phyloP scores from a whole-genome alignment of 2,329 filamentous ascomycete species.

The Aspergillus sp. region DNA sequence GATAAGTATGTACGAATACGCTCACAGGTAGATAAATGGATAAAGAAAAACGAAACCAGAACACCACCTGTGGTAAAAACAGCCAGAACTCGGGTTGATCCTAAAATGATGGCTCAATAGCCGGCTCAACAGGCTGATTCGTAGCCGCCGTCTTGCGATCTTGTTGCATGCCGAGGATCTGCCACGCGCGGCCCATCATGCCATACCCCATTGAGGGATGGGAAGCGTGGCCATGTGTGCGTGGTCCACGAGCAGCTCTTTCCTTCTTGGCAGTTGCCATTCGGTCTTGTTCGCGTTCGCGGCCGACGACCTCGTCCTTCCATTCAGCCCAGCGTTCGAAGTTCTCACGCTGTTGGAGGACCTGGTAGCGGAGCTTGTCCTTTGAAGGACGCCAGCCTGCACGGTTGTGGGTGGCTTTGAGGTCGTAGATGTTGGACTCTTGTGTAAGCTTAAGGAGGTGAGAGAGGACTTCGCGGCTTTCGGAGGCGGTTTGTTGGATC shows the following conservation, averaged over 20 bases:
- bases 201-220: constrained; percentile 34
- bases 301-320: constrained; percentile 41
- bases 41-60: not conserved
- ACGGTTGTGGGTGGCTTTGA: constrained; percentile 37
- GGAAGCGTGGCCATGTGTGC: constrained; percentile 26
- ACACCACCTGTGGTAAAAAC: no score
- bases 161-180: constrained; percentile 42
- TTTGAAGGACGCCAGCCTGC: constrained; percentile 43
- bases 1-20: not conserved
- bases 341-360: constrained; percentile 46
- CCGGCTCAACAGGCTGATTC: constrained; percentile 17
- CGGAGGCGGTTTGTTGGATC: constrained; percentile 35
- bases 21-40: not conserved
- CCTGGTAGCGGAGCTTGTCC: constrained; percentile 44
- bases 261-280: constrained; percentile 35
- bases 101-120: constrained; percentile 13
- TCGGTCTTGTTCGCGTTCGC: constrained; percentile 39
- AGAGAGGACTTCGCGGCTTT: constrained; percentile 44
- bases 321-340: constrained; percentile 49
- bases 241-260: constrained; percentile 27
- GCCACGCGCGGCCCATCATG: constrained; percentile 44
- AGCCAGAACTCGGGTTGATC: no score
- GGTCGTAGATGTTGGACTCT: constrained; percentile 39
- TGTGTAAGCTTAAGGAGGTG: constrained; percentile 46
- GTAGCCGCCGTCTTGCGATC: constrained; percentile 23